Evolutionary conservation across 176 grass and related monocot genomes (phyloP).

Genomic region (Stipa capillata): DNA sequence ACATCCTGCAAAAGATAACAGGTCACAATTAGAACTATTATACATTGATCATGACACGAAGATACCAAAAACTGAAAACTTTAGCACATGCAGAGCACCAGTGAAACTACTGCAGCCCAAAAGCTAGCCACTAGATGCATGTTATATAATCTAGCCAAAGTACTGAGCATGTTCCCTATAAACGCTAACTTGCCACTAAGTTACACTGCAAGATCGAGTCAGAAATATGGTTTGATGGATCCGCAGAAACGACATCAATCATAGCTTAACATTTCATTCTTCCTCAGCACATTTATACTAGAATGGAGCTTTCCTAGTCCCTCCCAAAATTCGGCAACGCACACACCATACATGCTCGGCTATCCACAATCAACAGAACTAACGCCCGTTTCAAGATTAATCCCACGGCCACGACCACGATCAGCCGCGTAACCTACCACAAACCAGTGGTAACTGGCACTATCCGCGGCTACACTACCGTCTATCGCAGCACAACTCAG

Average conservation of each 20-base stretch:
- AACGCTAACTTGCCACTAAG: no score
- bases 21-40: background rate
- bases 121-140: no score
- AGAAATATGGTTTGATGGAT: no score
- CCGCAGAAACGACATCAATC: no score
- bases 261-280: background rate
- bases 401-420: background rate
- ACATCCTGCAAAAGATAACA: constrained; percentile 42
- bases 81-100: background rate
- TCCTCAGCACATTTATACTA: background rate
- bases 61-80: background rate
- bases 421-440: background rate
- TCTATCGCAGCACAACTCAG: background rate
- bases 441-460: background rate
- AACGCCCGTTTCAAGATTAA: background rate
- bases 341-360: background rate
- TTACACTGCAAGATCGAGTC: no score
- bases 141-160: no score
- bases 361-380: background rate
- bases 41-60: background rate
- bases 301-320: background rate
- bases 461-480: background rate
- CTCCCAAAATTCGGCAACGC: background rate
- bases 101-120: background rate
- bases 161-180: no score